Base-by-base conservation (phyloP, 768 basidiomycete genomes). In the Lactarius hengduanensis region DNA sequence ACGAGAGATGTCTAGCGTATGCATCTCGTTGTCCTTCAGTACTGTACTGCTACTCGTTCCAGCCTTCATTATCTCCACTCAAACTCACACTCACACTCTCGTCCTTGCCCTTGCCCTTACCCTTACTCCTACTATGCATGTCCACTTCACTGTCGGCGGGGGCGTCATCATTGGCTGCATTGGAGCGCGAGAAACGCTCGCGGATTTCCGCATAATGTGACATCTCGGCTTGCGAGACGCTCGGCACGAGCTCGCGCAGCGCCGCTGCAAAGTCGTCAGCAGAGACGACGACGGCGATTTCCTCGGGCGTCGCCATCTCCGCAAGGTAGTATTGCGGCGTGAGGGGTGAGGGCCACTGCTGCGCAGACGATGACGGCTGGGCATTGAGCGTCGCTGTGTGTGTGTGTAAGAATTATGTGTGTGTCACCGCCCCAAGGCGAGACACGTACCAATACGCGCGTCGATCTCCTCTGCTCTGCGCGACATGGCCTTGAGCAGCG, bases 401-500 rank as follows among this genome's bases (percentile, higher is more conserved):
- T n/a, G 32, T 32, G 32, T 32, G 32, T 32, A 32, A 34, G 64
- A 63, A 1, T 15, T 53, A 15, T 26, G 26, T 54, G 26, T 54
- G 41, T 32, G 43, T 10, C 22, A n/a, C 59, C 61, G 38, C 13
- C 38, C 15, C 15, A n/a, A 38, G 11, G 4, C 47, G 10, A 47
- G 4, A 66, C 26, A 26, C 82, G 58, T 71, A 89, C 90, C 85
- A 57, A 98, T 89, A 71, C 84, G 87, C 8, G 73, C 74, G 66
- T 98, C 96, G 16, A 98, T 78, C 59, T 83, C 84, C 67, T 85
- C 83, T 0, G 97, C 96, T 70, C 90, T 94, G 43, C 91, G 80
- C 26, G 93, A 88, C 88, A 99, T 96, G 11, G 97, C 94, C 75
- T 92, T 91, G 64, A 99, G 81, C 83, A 99, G 87, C 1, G 97